Conservation (phyloP, 345 rosid species). For the Rhizophora apiculata region DNA sequence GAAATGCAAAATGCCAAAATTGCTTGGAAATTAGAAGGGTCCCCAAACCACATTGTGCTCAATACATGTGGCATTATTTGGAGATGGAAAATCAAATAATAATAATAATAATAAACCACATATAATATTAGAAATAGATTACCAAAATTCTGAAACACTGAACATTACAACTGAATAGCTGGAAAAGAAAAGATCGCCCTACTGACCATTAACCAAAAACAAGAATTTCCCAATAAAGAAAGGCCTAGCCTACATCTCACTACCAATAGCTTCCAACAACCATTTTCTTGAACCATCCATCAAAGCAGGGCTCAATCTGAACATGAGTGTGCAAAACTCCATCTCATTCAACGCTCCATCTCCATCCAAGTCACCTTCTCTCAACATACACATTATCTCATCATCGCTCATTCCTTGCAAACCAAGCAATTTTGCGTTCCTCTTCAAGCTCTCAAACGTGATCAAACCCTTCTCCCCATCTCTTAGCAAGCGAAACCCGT, state of each 20-base stretch:
- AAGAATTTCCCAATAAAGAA: background rate
- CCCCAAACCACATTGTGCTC: too few relatives aligned
- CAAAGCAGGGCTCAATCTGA: conserved; percentile 56
- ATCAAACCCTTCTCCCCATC: conserved; percentile 46
- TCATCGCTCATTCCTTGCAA: conserved; percentile 45
- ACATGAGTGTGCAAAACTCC: conserved; percentile 64
- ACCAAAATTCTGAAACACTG: background rate
- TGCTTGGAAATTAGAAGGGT: too few relatives aligned
- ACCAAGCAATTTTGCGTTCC: conserved; percentile 41
- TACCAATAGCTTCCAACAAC: conserved; percentile 36
- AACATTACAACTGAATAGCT: background rate
- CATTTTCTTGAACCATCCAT: conserved; percentile 36
- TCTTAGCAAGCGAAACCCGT: conserved; percentile 51
- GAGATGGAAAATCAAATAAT: too few relatives aligned
- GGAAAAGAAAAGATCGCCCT: background rate
- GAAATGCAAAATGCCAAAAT: too few relatives aligned
- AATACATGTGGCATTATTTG: too few relatives aligned
- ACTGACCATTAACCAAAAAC: background rate
- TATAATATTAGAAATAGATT: too few relatives aligned
- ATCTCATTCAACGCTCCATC: conserved; percentile 48
- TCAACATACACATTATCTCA: conserved; percentile 45
- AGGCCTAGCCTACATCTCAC: conserved; percentile 12
- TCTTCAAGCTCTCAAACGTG: conserved; percentile 53
- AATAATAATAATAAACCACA: too few relatives aligned
- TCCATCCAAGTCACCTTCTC: conserved; percentile 58